These are phyloP conservation scores for Suillus brevipes DNA, from an alignment of 768 basidiomycete species.

Conservation along the genomic window DNA sequence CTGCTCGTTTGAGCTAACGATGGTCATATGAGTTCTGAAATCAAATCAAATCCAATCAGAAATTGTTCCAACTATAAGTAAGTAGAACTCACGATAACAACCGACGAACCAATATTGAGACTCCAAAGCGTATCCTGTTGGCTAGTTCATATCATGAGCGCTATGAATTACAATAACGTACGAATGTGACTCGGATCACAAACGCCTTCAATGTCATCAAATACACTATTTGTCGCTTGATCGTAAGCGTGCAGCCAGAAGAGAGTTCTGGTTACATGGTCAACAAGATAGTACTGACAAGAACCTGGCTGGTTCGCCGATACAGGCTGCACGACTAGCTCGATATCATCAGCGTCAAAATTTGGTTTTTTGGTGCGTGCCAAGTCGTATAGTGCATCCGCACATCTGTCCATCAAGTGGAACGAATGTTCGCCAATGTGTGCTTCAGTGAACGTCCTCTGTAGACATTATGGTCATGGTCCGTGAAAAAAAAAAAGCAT, in stretches of 20 bases:
- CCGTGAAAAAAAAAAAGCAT: too few species aligned
- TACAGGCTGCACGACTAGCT: constrained; percentile 1
- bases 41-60: background rate
- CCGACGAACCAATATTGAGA: constrained; percentile 24
- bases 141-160: background rate
- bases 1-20: background rate
- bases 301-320: background rate
- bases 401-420: background rate
- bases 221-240: constrained; percentile 23
- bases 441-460: constrained; percentile 4
- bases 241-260: constrained; percentile 49
- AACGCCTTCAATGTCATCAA: constrained; percentile 40
- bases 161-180: constrained; percentile 21
- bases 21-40: background rate
- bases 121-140: constrained; percentile 20
- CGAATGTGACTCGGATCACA: constrained; percentile 40
- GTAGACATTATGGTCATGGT: background rate
- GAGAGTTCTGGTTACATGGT: constrained; percentile 41
- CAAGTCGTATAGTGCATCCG: background rate
- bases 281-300: constrained; percentile 45
- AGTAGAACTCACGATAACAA: background rate
- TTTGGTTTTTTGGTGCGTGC: background rate
- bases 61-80: background rate
- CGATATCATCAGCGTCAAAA: background rate
- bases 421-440: background rate